Base-by-base conservation (phyloP, 2,329 filamentous ascomycete species). In the Aspergillus phoenicis region DNA sequence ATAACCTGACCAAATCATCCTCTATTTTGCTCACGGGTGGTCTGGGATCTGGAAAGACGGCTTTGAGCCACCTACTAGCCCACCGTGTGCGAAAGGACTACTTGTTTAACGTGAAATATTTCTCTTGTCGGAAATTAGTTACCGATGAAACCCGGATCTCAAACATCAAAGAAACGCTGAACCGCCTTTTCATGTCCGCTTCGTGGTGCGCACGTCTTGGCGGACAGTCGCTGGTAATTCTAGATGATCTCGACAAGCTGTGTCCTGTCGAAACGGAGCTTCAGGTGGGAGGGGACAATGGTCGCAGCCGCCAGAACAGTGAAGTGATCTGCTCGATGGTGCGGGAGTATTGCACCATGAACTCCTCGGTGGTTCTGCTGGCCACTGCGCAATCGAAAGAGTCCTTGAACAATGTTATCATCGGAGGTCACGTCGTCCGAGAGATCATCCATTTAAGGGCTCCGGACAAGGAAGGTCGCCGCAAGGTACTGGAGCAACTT, bases 341-440 rank as follows among this genome's bases (percentile, higher is more conserved):
- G 0, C 86, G 89, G 59, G 90, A 97, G 71, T 93, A 94, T 73
- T 97, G 93, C 73, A 87, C 86, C 0, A 84, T 87, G 63, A 89
- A 91, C 62, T 92, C 89, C 63, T 89, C 89, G 2, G 90, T 99
- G 13, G 91, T 97, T 4, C 78, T 99, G 56, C 82, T 99, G 8
- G 93, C 92, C 4, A 98, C 94, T 20, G 93, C 94, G 0, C 93
- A 97, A 75, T 89, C 90, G 17, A 99, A 99, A 73, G 95, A 99
- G 65, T 89, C 91, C 0, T 80, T 99, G 53, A 95, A 99, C 75
- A 93, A 91, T 67, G 87, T 96, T 15, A 86, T 99, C 56, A 87
- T 98, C 60, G 92, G 94, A 22, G 92, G 93, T 0, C 94, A 98
- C 75, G 88, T 98, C 36, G 91, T 97, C 39, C 88, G 93, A 52